A percentile compares a stretch with the other conserved stretches of the same genome.
Conservation (phyloP, 2,329 filamentous ascomycete genomes). For the Pseudogymnoascus sp. region DNA sequence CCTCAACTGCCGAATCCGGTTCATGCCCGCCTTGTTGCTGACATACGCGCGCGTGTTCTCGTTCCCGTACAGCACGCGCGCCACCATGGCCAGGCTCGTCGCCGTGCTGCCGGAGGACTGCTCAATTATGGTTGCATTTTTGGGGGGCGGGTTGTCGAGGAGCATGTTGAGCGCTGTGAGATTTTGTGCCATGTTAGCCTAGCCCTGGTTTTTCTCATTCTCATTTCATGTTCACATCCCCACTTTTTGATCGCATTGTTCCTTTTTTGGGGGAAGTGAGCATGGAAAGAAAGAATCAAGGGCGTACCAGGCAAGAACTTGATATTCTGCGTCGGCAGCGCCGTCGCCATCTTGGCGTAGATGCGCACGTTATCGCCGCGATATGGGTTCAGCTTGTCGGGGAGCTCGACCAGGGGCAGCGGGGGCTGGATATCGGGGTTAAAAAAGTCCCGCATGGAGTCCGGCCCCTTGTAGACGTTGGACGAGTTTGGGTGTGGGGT, state of each 20-base stretch:
- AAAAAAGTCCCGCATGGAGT: conserved; percentile 52
- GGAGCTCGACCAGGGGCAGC: conserved; percentile 55
- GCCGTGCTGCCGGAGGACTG: conserved; percentile 57
- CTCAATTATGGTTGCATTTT: conserved; percentile 49
- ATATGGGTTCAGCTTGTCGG: conserved; percentile 49
- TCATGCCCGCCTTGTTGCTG: conserved; percentile 50
- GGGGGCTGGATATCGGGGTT: conserved; percentile 51
- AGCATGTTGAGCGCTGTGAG: conserved; percentile 44
- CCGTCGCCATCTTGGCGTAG: conserved; percentile 60
- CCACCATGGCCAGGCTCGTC: conserved; percentile 50
- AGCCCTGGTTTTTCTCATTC: too few species aligned
- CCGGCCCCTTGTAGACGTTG: conserved; percentile 52
- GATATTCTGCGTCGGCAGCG: conserved; percentile 58
- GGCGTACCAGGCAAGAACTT: conserved; percentile 51
- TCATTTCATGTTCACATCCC: too few species aligned
- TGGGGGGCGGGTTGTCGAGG: conserved; percentile 32
- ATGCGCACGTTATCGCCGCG: conserved; percentile 52
- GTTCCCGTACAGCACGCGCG: conserved; percentile 43
- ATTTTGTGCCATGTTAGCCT: conserved; percentile 14
- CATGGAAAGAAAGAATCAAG: not conserved
- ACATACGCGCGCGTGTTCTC: conserved; percentile 48
- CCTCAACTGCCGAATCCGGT: conserved; percentile 48
- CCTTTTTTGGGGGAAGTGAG: conserved; percentile 14
- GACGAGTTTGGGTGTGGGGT: not conserved
- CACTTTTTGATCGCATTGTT: too few species aligned